Conservation (phyloP, 225 moss, liverwort and hornwort genomes). For the Straminergon stramineum region DNA sequence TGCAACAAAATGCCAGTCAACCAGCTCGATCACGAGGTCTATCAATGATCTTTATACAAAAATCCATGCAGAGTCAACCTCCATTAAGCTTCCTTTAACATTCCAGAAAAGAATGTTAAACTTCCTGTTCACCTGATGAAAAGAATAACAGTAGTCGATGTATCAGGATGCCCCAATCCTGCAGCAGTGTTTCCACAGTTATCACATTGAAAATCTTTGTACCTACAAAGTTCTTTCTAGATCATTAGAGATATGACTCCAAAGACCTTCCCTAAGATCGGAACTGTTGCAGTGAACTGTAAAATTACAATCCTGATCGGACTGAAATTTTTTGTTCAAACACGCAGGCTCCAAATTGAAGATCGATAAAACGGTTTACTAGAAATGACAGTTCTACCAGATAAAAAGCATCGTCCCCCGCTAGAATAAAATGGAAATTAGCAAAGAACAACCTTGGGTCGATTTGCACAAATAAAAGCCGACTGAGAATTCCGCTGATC, state of each 20-base stretch:
- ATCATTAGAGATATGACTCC: background rate
- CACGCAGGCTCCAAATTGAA: background rate
- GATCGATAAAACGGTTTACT: background rate
- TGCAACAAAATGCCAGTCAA: background rate
- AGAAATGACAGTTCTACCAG: background rate
- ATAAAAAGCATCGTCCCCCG: background rate
- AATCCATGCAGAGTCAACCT: background rate
- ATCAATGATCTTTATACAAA: background rate
- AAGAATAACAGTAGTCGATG: background rate
- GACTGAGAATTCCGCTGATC: background rate
- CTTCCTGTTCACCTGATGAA: background rate
- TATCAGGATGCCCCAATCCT: background rate
- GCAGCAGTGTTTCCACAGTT: slow-evolving; percentile 11
- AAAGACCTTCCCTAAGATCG: background rate
- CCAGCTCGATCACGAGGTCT: background rate
- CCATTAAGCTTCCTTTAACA: background rate
- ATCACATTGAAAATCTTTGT: background rate
- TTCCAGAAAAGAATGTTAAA: background rate
- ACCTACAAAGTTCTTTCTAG: background rate
- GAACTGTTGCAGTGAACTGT: background rate
- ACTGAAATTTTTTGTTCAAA: background rate
- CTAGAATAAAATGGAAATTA: background rate
- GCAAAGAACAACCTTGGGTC: background rate
- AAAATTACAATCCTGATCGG: background rate
- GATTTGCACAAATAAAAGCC: background rate